Evolutionary conservation across 2,329 filamentous ascomycete genomes (phyloP), one percentile per base, ranked within the genome.

Genomic region (Colletotrichum sp.): DNA sequence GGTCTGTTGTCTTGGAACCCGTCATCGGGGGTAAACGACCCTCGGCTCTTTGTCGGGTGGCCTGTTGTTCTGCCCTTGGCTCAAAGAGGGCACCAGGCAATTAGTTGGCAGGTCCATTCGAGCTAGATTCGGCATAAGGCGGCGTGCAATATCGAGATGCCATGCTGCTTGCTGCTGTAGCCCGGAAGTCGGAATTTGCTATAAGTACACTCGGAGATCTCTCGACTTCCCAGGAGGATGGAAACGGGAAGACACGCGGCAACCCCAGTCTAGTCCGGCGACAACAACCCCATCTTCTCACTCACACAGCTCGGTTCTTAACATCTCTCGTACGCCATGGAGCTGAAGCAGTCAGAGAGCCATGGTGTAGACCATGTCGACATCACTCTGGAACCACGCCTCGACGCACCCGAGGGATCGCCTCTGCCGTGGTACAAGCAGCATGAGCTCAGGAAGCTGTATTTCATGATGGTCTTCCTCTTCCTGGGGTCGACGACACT

Each of bases 401-500:
- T 76, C 4, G 69, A 52, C 30, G 39, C 73, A 6, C 73, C 73
- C 3, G 64, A 73, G n/a, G 69, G 55, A 18, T 73, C 73, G 16
- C 36, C 73, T 15, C 13, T 66, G n/a, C 79, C 77, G 18, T 84
- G 82, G 83, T 82, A 79, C 32, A 82, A 81, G 76, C 81, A 83
- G 28, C 77, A 79, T 12, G 77, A 81, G n/a, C 79, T 84, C 49
- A 79, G 83, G 66, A 80, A 80, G 65, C 79, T 84, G 12, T 83
- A 84, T 66, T 55, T 82, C 28, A 77, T 82, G 69, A 81, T 84
- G 78, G 80, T 80, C 6, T 80, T 83, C 39, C 79, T 84, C 30
- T 83, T 84, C 76, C 78, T 84, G 36, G 81, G 82, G 8, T 82
- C 82, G 3, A 83, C 83, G 26, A 83, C 80, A 8, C 80, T 81